Percentiles rank a stretch among this genome's conserved stretches.
phyloP scores from a whole-genome alignment of 306 rosid genomes.

The peach (Prunus persica) region DNA sequence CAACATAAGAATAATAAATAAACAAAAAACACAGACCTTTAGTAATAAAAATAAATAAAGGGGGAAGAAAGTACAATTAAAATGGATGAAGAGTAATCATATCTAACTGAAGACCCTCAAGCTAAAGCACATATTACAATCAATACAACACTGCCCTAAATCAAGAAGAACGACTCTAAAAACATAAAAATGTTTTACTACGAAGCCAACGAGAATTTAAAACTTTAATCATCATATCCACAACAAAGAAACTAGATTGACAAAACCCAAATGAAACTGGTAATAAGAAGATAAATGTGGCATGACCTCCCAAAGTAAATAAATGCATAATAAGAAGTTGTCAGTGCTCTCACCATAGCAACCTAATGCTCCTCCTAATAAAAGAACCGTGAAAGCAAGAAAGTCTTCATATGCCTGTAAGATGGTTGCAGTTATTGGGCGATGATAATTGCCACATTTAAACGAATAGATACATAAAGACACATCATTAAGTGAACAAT shows the following conservation, averaged over 20 bases:
- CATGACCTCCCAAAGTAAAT: neutral
- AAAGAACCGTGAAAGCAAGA: constrained; percentile 39
- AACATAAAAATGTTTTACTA: neutral
- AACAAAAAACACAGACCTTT: neutral
- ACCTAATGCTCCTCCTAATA: constrained; percentile 58
- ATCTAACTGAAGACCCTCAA: neutral
- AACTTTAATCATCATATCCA: neutral
- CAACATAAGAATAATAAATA: too few species aligned
- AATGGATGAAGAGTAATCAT: neutral
- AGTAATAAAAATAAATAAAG: neutral
- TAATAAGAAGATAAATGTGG: neutral
- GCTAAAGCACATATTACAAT: neutral
- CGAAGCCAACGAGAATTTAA: neutral
- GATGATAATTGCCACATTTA: constrained; percentile 3
- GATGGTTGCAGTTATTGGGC: constrained; percentile 18
- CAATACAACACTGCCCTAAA: neutral
- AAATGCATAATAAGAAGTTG: neutral
- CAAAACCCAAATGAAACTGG: neutral
- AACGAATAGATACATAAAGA: neutral
- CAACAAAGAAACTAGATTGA: neutral
- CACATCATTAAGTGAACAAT: neutral
- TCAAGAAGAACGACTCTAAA: neutral
- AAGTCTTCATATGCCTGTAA: constrained; percentile 60
- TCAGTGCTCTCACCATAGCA: constrained; percentile 53
- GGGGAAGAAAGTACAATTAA: neutral